phyloP scores from a whole-genome alignment of 73 alveolate genomes.

The Paramecium pentaurelia region DNA sequence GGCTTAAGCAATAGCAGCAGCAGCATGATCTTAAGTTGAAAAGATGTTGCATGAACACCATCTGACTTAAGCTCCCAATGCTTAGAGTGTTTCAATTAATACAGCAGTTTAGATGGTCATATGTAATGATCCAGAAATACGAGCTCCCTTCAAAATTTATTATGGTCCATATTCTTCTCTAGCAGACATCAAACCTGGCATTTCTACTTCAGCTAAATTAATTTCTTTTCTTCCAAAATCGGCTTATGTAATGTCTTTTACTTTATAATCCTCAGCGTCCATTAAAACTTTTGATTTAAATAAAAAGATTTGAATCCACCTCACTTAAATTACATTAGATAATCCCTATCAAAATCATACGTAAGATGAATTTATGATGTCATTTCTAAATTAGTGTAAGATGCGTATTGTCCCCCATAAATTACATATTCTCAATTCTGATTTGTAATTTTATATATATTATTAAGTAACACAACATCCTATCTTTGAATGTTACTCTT shows the following conservation, averaged over 20 bases:
- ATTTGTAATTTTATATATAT: neutral
- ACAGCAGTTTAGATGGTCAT: constrained; percentile 98
- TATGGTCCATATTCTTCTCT: constrained; percentile 90
- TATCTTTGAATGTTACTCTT: neutral
- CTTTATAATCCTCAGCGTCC: constrained; percentile 75
- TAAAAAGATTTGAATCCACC: constrained; percentile 18
- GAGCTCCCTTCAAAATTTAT: constrained; percentile 86
- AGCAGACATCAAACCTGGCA: constrained; percentile 96
- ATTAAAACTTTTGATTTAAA: constrained; percentile 3
- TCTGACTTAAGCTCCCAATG: constrained; percentile 91
- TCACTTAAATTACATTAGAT: neutral
- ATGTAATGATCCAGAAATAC: constrained; percentile 94
- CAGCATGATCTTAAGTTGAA: constrained; percentile 97
- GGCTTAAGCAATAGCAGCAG: constrained; percentile 95
- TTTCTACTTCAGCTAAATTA: constrained; percentile 89
- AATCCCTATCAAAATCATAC: neutral
- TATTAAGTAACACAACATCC: neutral
- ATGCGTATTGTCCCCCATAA: neutral
- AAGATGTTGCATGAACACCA: constrained; percentile 97
- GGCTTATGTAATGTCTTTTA: constrained; percentile 87
- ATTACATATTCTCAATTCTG: neutral
- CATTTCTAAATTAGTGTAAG: neutral
- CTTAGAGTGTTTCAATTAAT: constrained; percentile 91
- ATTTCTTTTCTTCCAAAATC: constrained; percentile 97
- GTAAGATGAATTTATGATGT: neutral